These are phyloP conservation scores for Cicer cuneatum DNA, from an alignment of 306 rosid genomes.

Conservation along the genomic window DNA sequence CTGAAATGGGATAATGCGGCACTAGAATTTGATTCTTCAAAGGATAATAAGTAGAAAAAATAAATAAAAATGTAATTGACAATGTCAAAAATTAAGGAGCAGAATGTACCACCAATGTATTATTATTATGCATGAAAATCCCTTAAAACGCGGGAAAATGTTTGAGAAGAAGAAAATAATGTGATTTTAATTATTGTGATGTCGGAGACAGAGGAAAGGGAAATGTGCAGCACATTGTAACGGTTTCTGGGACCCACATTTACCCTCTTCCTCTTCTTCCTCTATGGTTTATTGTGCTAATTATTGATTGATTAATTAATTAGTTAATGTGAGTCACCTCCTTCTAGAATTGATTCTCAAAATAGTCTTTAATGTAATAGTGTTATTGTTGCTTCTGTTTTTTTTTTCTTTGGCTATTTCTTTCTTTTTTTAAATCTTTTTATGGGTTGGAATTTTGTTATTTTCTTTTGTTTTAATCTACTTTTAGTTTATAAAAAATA, in stretches of 20 bases:
- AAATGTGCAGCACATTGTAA: constrained; percentile 39
- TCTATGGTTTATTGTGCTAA: background rate
- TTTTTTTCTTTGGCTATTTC: too few relatives aligned
- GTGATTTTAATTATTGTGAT: constrained; percentile 6
- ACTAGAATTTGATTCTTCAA: constrained; percentile 32
- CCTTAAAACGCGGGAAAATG: constrained; percentile 42
- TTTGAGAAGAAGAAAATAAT: background rate
- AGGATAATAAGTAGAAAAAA: background rate
- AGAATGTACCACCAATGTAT: constrained; percentile 36
- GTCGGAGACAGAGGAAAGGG: constrained; percentile 38
- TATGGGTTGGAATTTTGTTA: too few relatives aligned
- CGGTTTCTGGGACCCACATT: constrained; percentile 39
- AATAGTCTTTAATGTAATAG: too few relatives aligned
- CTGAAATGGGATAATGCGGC: constrained; percentile 35
- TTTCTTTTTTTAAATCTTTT: too few relatives aligned
- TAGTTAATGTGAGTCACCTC: background rate
- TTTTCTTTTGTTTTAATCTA: too few relatives aligned
- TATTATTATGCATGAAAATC: constrained; percentile 32
- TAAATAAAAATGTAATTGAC: background rate
- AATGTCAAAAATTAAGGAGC: constrained; percentile 9
- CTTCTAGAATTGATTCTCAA: too few relatives aligned
- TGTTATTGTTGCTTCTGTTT: too few relatives aligned
- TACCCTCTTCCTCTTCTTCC: background rate
- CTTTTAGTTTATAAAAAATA: too few relatives aligned
- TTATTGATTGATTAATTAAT: constrained; percentile 10